phyloP scores from a whole-genome alignment of 495 filamentous ascomycete species.

The Hyaloscypha variabilis region DNA sequence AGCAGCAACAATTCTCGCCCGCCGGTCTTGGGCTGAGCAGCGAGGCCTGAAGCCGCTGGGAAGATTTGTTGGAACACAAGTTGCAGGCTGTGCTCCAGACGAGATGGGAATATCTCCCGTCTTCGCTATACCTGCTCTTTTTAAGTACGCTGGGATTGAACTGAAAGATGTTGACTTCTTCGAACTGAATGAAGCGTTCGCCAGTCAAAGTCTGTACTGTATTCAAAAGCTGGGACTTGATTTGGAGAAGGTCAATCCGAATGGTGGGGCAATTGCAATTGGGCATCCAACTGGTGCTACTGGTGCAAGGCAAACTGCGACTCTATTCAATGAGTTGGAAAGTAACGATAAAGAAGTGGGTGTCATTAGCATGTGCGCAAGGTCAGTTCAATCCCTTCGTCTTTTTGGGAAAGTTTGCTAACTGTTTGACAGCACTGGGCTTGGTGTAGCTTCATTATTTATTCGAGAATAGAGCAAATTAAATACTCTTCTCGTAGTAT shows the following conservation, averaged over 20 bases:
- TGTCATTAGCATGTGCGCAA: constrained; percentile 33
- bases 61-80: constrained; percentile 63
- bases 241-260: constrained; percentile 59
- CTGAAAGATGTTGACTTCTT: constrained; percentile 65
- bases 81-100: constrained; percentile 66
- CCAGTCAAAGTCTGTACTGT: constrained; percentile 69
- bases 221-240: constrained; percentile 58
- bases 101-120: constrained; percentile 77
- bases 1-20: constrained; percentile 66
- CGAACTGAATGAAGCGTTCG: constrained; percentile 80
- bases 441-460: constrained; percentile 26
- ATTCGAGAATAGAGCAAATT: constrained; percentile 20
- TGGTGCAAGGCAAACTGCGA: constrained; percentile 67
- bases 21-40: constrained; percentile 61
- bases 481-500: too few relatives aligned
- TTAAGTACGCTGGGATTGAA: constrained; percentile 55
- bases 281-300: constrained; percentile 75
- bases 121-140: constrained; percentile 67
- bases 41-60: constrained; percentile 65
- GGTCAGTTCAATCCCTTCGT: constrained; percentile 3
- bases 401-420: background rate
- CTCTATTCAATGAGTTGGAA: constrained; percentile 65
- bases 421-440: constrained; percentile 16
- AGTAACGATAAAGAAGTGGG: constrained; percentile 41
- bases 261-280: constrained; percentile 74